These are phyloP conservation scores for Colletotrichum caudatum DNA, from an alignment of 2,329 filamentous ascomycete genomes.

Conservation along the genomic window DNA sequence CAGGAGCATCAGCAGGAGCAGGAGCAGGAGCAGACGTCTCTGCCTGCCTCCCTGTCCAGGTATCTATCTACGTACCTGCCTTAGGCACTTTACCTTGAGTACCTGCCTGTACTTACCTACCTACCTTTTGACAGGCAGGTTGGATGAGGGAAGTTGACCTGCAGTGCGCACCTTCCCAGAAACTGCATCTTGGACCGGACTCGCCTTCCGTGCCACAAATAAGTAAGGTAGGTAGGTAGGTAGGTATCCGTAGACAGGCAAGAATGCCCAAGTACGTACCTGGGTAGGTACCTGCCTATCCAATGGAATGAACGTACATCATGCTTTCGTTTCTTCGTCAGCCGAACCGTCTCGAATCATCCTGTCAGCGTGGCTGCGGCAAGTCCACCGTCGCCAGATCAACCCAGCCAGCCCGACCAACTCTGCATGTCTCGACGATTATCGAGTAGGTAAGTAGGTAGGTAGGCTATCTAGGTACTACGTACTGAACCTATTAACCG, in stretches of 20 bases:
- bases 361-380: not conserved
- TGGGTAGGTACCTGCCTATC: no score
- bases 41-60: not conserved
- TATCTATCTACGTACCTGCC: no score
- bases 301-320: no score
- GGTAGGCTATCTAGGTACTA: not conserved
- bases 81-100: no score
- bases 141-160: not conserved
- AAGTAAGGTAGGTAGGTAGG: not conserved
- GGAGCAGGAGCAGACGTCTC: not conserved
- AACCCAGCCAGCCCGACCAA: not conserved
- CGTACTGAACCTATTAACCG: not conserved
- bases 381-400: not conserved
- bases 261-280: no score
- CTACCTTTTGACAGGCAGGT: not conserved
- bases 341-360: not conserved
- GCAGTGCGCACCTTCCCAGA: not conserved
- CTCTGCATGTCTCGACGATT: no score
- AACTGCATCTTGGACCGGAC: not conserved
- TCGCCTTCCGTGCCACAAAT: not conserved
- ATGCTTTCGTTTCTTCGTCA: not conserved
- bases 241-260: no score
- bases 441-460: not conserved
- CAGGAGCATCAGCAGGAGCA: not conserved
- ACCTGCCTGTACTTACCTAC: not conserved